These are phyloP conservation scores for Marvania coccoides DNA, from an alignment of 139 green algal genomes.

Conservation along the genomic window DNA sequence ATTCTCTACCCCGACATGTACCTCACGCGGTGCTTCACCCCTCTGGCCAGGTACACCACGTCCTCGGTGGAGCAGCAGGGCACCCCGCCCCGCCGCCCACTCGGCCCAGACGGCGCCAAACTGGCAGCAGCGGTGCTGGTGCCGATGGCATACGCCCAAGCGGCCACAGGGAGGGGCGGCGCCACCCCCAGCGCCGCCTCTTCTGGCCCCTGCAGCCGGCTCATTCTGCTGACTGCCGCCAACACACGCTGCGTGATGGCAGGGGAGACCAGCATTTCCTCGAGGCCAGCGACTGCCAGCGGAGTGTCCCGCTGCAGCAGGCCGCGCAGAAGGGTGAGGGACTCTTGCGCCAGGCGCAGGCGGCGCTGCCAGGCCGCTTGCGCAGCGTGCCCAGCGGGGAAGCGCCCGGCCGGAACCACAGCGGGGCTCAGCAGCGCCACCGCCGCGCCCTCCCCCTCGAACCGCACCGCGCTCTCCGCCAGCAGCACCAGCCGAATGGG, in stretches of 20 bases:
- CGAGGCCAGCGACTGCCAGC: background rate
- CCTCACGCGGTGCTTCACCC: background rate
- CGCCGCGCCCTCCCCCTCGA: background rate
- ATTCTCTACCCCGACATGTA: too few relatives aligned
- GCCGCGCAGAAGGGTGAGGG: constrained; percentile 20
- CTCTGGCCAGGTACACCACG: background rate
- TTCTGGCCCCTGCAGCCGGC: background rate
- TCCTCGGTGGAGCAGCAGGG: constrained; percentile 12
- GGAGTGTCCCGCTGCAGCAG: constrained; percentile 4
- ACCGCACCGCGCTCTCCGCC: background rate
- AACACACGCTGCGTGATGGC: background rate
- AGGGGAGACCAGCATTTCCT: constrained; percentile 3
- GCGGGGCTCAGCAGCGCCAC: background rate
- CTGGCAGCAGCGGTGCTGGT: background rate
- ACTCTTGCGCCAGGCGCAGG: constrained; percentile 24
- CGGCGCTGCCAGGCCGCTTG: constrained; percentile 17
- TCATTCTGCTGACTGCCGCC: constrained; percentile 6
- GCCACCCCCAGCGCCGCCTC: background rate
- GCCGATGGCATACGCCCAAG: constrained; percentile 21
- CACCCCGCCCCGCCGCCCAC: background rate
- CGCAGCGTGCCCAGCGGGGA: background rate
- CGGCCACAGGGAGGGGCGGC: constrained; percentile 5
- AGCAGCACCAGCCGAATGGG: background rate
- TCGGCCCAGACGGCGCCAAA: background rate
- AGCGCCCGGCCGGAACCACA: background rate